Evolutionary conservation across 208 protist species (phyloP), one percentile per base, ranked within the genome.

Genomic region (Tritrichomonas musculus): DNA sequence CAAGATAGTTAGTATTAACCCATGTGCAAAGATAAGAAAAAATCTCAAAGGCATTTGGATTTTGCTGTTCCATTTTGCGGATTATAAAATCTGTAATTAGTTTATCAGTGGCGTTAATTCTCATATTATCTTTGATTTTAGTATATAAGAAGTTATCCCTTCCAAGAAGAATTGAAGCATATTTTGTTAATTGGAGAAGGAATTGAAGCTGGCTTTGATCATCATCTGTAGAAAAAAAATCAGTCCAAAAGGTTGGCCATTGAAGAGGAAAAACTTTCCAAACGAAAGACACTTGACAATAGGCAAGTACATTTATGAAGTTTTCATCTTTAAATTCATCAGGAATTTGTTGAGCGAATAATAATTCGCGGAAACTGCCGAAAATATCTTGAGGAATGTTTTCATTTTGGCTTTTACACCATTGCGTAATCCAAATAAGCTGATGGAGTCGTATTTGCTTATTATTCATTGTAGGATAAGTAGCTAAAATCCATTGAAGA

Each of bases 71-170:
- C 25, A 50, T 53, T 1, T 13, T 39, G 5, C 57, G 3, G 9
- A 88, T 88, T 20, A 88, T 4, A 88, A 53, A 88, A 39, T 57
- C 33, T 1, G 77, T 39, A 88, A 88, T 47, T 39, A 20, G 5
- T 4, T 33, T 25, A 57, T 88, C 77, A 60, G 41, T 41, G 25
- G 9, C 8, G 36, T 53, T 47, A 57, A 0, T 1, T 57, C 77
- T 25, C 77, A 88, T 88, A 57, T 41, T 20, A 57, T 88, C 47
- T 88, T 88, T 88, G 44, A 88, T 88, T 57, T 50, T 25, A 39
- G 25, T 88, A 50, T 57, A 88, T 20, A 88, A 22, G n/a, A 53
- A 47, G 13, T 53, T 88, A 88, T 88, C 47, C 27, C 33, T 30
- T 5, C 47, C 44, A 53, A 14, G 53, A 39, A 88, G 27, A 57